Base-by-base conservation (phyloP, 2,329 filamentous ascomycete species). In the Cyanodermella asteris region DNA sequence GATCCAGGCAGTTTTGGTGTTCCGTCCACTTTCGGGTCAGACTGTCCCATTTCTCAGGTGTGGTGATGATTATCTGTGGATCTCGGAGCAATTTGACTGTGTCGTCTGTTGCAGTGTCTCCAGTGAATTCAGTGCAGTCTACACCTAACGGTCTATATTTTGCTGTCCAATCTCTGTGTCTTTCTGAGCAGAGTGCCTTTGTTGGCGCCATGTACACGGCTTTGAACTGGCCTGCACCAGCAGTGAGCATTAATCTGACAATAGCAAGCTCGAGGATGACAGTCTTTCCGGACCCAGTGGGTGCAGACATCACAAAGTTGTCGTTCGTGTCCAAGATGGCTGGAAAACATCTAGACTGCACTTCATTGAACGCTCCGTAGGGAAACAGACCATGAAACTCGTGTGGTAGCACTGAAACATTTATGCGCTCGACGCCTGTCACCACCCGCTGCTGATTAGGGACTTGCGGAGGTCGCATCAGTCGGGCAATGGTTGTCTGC, bases 41-140 rank as follows among this genome's bases (percentile, higher is more conserved):
- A 31, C 76, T 84, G 41, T 91, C 78, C 78, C 78, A 90, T 40
- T 90, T 90, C 46, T 91, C 78, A 0, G 80, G 78, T 0, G 78
- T 91, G 0, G 80, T 87, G 32, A 90, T 61, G 35, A 91, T 84
- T 33, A 91, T 76, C 31, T 78, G 70, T 5, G 84, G 72, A 27
- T 61, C 64, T 13, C 57, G 56, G 30, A 81, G 55, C n/a, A n/a
- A n/a, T n/a, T n/a, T n/a, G n/a, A n/a, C n/a, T n/a, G n/a, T n/a
- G 35, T 82, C 68, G 5, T 52, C 47, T 25, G 61, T 55, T 18
- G 75, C 70, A 1, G 75, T 82, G 40, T 90, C 80, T 1, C 80
- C 78, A 4, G 80, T 91, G 29, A 90, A 56, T 42, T 87, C 77
- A 4, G 70, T 69, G 41, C 73, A 78, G 29, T 63, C 55, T 9